Evolutionary conservation across 257 asterid species (phyloP), one percentile per base, ranked within the genome.

Genomic region (Mitragyna speciosa): DNA sequence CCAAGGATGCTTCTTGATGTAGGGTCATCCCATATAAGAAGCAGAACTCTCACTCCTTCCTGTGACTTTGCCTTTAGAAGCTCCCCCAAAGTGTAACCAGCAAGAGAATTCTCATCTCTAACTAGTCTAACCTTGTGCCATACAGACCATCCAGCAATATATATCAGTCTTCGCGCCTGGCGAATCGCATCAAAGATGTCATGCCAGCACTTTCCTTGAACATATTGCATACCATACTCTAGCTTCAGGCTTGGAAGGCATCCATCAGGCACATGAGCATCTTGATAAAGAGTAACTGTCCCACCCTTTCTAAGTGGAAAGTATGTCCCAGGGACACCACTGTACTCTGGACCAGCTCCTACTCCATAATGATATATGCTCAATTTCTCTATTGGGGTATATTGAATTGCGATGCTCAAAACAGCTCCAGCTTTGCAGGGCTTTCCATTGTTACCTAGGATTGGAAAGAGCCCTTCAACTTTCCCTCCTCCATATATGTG

Each of bases 21-120:
- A 36, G 99, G 99, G 76, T 96, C 99, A 79, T 94, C 99, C 99
- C 99, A 96, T 68, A 94, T 76, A 66, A 96, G 97, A 80, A 96
- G 98, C 84, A 96, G 87, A 68, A 94, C 99, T 85, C 99, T 90
- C 78, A 96, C 99, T 79, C 99, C 99, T 91, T 96, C 99, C 86
- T 91, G 97, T 76, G 99, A 94, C 86, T 96, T 96, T 43, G 92
- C 84, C 88, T 90, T 96, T 81, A 96, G 84, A 86, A 96, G 97
- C 64, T 92, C 98, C 71, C 99, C 99, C 83, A 96, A 88, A 24
- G 95, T 90, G 87, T 83, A 86, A 33, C 78, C 82, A 72, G 92
- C 90, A 31, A 78, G 77, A 65, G 91, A 79, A 81, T 78, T 80
- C 79, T 87, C 97, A 87, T 96, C 98, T 83, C 99, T 91, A 80